Evolutionary conservation across 805 yeast genomes (phyloP).

Genomic region (Candida michaelii): DNA sequence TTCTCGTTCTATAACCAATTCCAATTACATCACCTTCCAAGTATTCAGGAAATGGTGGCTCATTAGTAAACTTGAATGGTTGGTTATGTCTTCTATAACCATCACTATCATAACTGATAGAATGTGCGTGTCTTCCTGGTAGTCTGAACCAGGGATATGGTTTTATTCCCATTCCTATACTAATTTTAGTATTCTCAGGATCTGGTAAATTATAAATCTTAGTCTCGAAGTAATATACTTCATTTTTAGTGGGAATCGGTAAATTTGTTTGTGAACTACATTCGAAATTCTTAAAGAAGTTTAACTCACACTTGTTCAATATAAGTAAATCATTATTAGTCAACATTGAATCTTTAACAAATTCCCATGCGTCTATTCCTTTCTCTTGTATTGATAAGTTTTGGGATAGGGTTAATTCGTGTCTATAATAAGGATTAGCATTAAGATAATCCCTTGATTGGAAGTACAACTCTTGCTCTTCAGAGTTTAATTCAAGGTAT

Average conservation of each 20-base stretch:
- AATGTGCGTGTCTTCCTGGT: conserved; percentile 87
- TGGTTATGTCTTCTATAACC: conserved; percentile 81
- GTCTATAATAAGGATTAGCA: conserved; percentile 35
- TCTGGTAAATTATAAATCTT: conserved; percentile 73
- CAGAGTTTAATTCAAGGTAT: conserved; percentile 59
- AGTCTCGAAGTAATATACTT: conserved; percentile 85
- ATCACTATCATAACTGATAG: conserved; percentile 82
- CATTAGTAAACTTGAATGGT: conserved; percentile 57
- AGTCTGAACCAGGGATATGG: conserved; percentile 94
- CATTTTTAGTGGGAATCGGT: conserved; percentile 80
- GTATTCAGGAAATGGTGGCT: conserved; percentile 54
- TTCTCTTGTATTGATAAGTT: conserved; percentile 74
- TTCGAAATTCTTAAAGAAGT: conserved; percentile 57
- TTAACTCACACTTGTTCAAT: conserved; percentile 61
- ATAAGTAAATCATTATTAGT: conserved; percentile 60
- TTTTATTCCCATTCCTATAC: conserved; percentile 78
- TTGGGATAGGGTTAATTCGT: conserved; percentile 56
- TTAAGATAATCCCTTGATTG: conserved; percentile 55
- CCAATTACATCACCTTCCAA: conserved; percentile 91
- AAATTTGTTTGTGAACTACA: conserved; percentile 75
- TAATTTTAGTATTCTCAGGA: conserved; percentile 53
- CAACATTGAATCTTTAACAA: conserved; percentile 56
- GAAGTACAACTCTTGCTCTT: conserved; percentile 68
- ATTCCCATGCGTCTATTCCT: conserved; percentile 90
- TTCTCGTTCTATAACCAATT: conserved; percentile 77